Evolutionary conservation across 441 rosid genomes (phyloP).

Genomic region (Pelargonium myrrhifolium): DNA sequence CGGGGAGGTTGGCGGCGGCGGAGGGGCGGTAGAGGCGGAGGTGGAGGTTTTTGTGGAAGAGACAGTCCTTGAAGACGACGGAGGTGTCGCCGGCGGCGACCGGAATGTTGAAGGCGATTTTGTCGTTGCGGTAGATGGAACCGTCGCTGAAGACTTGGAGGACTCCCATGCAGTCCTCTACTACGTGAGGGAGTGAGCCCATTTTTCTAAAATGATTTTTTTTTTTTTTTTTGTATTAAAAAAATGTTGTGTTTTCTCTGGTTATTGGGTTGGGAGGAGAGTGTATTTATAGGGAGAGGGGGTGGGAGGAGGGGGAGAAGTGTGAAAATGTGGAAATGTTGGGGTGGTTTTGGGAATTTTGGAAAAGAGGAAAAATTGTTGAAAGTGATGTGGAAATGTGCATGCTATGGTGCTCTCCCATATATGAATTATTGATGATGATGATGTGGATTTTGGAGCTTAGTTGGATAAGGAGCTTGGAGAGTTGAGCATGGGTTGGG

Average conservation of each 20-base stretch:
- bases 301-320: background rate
- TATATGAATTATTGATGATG: too few species aligned
- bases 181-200: conserved; percentile 12
- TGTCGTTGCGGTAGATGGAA: conserved; percentile 10
- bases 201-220: background rate
- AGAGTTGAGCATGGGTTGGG: too few species aligned
- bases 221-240: too few species aligned
- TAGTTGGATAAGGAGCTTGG: too few species aligned
- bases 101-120: background rate
- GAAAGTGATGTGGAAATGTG: background rate
- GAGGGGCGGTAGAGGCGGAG: conserved; percentile 25
- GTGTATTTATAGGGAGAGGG: background rate
- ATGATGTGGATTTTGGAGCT: too few species aligned
- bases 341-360: background rate
- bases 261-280: background rate
- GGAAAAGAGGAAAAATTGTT: background rate
- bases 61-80: conserved; percentile 15
- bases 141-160: conserved; percentile 23
- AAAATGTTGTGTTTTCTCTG: too few species aligned
- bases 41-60: conserved; percentile 5
- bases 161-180: conserved; percentile 19
- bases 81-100: background rate
- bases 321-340: background rate
- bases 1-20: conserved; percentile 6
- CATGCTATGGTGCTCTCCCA: too few species aligned